Evolutionary conservation across 179 eudicot genomes (phyloP).

Genomic region (Carnegiea gigantea): DNA sequence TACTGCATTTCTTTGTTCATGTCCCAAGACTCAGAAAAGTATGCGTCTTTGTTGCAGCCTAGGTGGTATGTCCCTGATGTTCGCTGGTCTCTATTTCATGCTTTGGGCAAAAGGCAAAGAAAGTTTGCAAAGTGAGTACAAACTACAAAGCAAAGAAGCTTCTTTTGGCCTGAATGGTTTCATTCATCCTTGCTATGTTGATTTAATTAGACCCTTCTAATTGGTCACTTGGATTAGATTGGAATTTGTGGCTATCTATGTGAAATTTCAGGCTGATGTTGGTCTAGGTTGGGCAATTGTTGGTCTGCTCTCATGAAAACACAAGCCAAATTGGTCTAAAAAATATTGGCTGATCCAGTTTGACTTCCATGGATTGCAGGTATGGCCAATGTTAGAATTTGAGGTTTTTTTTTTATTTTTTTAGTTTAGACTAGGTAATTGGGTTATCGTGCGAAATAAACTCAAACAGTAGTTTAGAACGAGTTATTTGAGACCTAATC

Average conservation of each 20-base stretch:
- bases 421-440: neutral
- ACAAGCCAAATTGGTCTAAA: neutral
- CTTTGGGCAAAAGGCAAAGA: constrained; percentile 81
- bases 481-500: no score
- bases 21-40: neutral
- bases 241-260: neutral
- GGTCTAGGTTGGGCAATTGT: neutral
- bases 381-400: neutral
- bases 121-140: constrained; percentile 30
- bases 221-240: neutral
- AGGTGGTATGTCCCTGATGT: constrained; percentile 65
- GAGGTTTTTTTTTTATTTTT: no score
- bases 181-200: neutral
- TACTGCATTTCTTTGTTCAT: neutral
- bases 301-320: neutral
- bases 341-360: neutral
- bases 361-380: neutral
- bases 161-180: neutral
- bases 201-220: neutral
- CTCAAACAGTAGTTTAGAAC: no score
- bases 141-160: neutral
- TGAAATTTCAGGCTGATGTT: neutral
- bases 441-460: neutral
- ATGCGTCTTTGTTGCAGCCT: constrained; percentile 34
- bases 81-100: constrained; percentile 67